Base-by-base conservation (phyloP, 768 basidiomycete genomes). In the Calocybe gangraenosa region DNA sequence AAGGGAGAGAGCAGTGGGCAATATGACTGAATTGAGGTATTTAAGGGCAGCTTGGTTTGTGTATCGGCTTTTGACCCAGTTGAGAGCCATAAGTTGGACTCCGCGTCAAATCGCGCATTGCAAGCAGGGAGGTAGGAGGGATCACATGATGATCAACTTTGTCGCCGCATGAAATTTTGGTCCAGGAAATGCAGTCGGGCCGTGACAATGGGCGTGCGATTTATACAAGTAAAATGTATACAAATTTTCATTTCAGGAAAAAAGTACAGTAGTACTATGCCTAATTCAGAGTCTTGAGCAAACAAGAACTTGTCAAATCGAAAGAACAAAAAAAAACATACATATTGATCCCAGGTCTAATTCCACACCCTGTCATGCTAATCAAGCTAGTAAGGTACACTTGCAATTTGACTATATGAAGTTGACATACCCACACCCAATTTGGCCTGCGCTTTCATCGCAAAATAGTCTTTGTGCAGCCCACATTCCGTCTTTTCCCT, bases 401-500 rank as follows among this genome's bases (percentile, higher is more conserved):
- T 23, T n/a, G 15, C 20, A 7, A 37, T n/a, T 19, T 35, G 28
- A 42, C 40, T 17, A 9, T 15, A 32, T 18, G 19, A 37, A 39
- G n/a, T n/a, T 46, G 33, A 51, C 56, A 32, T 49, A 54, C 56
- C 51, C 20, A 37, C 48, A 34, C 19, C 59, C 15, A 22, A 50
- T 58, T 75, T 72, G 2, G 74, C 78, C 41, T 76, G 74, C 2
- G 66, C 66, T 55, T 82, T 84, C 79, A 90, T 78, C 54, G 75
- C 70, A 58, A 86, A 93, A 62, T 89, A 95, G 57, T 97, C 91
- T 63, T 84, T 79, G 65, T 99, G 95, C 50, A 99, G 62, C 2
- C 96, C 96, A 63, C 96, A 98, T 64, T 98, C 95, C 2, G 91
- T 91, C 75, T 98, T 99, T 49, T 75, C 73, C 60, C 76, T 84